Evolutionary conservation across 768 basidiomycete species (phyloP).

Genomic region (Pleurotus citrinopileatus): DNA sequence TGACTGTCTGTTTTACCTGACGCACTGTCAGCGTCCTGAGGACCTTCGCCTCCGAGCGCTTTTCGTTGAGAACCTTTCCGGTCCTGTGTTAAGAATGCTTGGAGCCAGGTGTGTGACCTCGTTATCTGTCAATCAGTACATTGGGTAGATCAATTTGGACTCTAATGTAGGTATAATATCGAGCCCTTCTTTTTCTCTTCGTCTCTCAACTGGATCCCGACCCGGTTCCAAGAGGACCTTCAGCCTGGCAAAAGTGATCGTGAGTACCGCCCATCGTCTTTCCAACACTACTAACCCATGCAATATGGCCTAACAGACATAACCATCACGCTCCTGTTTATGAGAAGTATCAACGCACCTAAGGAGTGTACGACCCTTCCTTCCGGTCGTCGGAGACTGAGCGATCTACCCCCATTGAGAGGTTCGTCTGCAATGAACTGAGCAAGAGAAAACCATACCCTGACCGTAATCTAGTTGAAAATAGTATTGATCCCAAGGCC

Average conservation of each 20-base stretch:
- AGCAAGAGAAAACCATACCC: not conserved
- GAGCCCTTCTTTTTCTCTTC: conserved; percentile 69
- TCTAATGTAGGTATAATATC: conserved; percentile 39
- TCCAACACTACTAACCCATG: too few species aligned
- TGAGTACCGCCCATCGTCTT: conserved; percentile 17
- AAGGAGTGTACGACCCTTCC: not conserved
- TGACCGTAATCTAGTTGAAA: conserved; percentile 11
- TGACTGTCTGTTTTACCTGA: not conserved
- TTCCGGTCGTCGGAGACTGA: not conserved
- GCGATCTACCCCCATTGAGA: not conserved
- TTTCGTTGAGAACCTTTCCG: conserved; percentile 49
- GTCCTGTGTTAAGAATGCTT: conserved; percentile 52
- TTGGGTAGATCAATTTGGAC: too few species aligned
- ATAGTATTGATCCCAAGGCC: conserved; percentile 37
- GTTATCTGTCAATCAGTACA: not conserved
- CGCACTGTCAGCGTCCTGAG: conserved; percentile 20
- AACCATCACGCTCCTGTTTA: conserved; percentile 38
- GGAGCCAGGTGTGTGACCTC: conserved; percentile 37
- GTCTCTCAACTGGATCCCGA: conserved; percentile 58
- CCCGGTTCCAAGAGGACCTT: conserved; percentile 50
- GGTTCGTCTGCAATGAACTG: not conserved
- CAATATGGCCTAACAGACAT: conserved; percentile 38
- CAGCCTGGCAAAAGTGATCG: conserved; percentile 30
- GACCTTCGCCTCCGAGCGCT: conserved; percentile 43
- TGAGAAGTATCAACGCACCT: not conserved